A percentile compares a stretch with the other conserved stretches of the same genome.
These are phyloP conservation scores for Aspergillus diversus DNA, from an alignment of 495 filamentous ascomycete genomes.

Conservation along the genomic window DNA sequence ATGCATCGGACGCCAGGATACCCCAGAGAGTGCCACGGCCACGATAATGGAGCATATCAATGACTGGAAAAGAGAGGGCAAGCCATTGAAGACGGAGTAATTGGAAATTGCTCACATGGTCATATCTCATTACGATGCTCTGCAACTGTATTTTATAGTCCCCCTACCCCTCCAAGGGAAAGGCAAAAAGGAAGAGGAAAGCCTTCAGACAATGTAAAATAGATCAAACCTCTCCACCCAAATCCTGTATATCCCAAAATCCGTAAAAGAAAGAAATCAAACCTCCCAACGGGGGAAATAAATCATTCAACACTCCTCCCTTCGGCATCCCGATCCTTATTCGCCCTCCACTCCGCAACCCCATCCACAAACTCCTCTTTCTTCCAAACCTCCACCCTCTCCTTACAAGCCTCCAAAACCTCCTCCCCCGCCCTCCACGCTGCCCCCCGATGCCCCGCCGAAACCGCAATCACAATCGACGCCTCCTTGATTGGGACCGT, in stretches of 20 bases:
- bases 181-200: neutral
- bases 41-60: conserved; percentile 85
- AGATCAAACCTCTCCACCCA: neutral
- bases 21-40: conserved; percentile 80
- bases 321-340: conserved; percentile 71
- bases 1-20: conserved; percentile 92
- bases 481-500: conserved; percentile 86
- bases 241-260: neutral
- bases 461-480: conserved; percentile 89
- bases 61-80: conserved; percentile 75
- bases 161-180: neutral
- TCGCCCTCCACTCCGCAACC: conserved; percentile 84
- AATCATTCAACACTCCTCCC: conserved; percentile 27
- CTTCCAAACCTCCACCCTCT: conserved; percentile 92
- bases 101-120: neutral
- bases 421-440: conserved; percentile 91
- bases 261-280: neutral
- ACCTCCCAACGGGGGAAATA: conserved; percentile 3
- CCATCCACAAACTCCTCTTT: conserved; percentile 87
- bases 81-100: conserved; percentile 46
- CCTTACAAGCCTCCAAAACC: conserved; percentile 85
- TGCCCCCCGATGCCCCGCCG: conserved; percentile 80
- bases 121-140: neutral
- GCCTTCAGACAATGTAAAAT: conserved; percentile 1
- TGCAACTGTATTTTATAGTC: conserved; percentile 22